Conservation (phyloP, 495 filamentous ascomycete genomes). For the Talaromyces nanjingensis region DNA sequence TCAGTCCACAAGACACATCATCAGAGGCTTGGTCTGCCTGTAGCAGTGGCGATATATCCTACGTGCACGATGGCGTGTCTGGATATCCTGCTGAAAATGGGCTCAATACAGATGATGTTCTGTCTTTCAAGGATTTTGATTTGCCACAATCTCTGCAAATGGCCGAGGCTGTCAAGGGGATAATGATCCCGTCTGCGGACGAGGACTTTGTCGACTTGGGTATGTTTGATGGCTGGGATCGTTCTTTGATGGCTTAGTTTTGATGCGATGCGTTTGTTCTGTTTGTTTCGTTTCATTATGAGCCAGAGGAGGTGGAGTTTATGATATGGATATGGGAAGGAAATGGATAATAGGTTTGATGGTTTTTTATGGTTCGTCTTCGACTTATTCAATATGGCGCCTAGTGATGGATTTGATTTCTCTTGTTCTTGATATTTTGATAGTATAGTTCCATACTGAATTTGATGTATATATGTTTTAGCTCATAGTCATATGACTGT, state of each 20-base stretch:
- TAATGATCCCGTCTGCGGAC: conserved; percentile 38
- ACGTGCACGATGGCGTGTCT: conserved; percentile 42
- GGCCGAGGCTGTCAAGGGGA: conserved; percentile 37
- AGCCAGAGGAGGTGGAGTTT: background rate
- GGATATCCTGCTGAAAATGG: conserved; percentile 74
- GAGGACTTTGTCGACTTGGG: conserved; percentile 28
- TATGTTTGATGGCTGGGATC: conserved; percentile 29
- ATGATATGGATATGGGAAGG: background rate
- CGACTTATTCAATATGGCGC: background rate
- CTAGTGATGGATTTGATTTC: background rate
- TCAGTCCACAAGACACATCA: conserved; percentile 24
- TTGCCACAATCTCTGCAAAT: conserved; percentile 15
- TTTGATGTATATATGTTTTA: background rate
- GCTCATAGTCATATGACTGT: background rate
- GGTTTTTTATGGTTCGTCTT: background rate
- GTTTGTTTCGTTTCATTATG: background rate
- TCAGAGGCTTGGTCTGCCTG: conserved; percentile 35
- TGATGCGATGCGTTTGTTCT: background rate
- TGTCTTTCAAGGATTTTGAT: conserved; percentile 7
- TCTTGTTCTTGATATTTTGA: background rate
- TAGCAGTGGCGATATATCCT: conserved; percentile 30
- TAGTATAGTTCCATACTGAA: background rate
- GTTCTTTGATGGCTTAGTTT: conserved; percentile 29
- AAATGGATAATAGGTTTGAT: background rate
- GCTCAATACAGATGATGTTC: conserved; percentile 40